These are phyloP conservation scores for Solanum chaucha DNA, from an alignment of 257 asterid genomes.

Conservation along the genomic window DNA sequence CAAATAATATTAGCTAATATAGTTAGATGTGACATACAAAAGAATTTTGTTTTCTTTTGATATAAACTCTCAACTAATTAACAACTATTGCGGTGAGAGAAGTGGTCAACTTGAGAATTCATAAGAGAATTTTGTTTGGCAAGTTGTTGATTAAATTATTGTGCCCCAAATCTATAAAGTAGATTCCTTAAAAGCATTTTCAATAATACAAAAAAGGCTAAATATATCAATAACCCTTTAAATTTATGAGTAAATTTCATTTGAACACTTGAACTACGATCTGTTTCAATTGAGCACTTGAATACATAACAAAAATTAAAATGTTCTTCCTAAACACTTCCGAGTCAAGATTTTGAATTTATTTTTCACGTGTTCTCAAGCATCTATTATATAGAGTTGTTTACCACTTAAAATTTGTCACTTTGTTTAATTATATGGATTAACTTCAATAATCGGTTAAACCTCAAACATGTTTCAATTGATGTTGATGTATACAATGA, in stretches of 20 bases:
- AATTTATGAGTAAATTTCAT: not conserved
- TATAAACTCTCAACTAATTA: not conserved
- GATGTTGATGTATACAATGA: not conserved
- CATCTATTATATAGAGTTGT: not conserved
- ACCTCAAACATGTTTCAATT: not conserved
- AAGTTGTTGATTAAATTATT: not conserved
- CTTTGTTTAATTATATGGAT: not conserved
- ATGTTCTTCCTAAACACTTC: not conserved
- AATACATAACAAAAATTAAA: not conserved
- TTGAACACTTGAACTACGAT: rapidly evolving
- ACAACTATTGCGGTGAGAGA: not conserved
- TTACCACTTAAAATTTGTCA: not conserved
- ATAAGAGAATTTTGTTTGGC: not conserved
- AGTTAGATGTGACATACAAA: not conserved
- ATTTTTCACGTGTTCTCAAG: not conserved
- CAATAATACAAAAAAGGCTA: not conserved
- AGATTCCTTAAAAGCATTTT: not conserved
- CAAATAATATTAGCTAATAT: not conserved
- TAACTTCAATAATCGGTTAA: not conserved
- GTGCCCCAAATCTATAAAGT: not conserved
- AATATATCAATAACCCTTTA: not conserved
- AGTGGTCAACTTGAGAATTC: not conserved
- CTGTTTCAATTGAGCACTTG: not conserved
- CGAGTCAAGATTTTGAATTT: not conserved
- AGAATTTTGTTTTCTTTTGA: not conserved